A percentile compares a stretch with the other conserved stretches of the same genome.
phyloP scores from a whole-genome alignment of 2,329 filamentous ascomycete genomes.

The Truncatella angustata region DNA sequence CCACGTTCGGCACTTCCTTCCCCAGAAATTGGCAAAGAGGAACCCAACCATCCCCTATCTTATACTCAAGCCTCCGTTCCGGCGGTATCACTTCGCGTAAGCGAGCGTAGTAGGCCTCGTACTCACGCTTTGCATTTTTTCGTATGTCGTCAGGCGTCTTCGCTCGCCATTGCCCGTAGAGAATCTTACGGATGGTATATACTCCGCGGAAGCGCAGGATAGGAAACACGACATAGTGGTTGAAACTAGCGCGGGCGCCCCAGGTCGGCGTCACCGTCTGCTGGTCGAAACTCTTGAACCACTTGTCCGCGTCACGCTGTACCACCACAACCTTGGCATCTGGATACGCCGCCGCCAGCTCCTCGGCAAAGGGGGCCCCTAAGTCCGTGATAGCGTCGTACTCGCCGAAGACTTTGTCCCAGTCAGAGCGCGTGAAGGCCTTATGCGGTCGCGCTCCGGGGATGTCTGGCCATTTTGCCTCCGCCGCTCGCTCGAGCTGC shows the following conservation, averaged over 20 bases:
- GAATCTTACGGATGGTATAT: slow-evolving; percentile 67
- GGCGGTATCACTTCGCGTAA: slow-evolving; percentile 26
- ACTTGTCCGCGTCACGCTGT: slow-evolving; percentile 63
- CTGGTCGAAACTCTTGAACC: slow-evolving; percentile 29
- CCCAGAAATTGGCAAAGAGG: slow-evolving; percentile 26
- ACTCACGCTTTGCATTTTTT: slow-evolving; percentile 62
- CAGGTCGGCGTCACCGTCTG: background rate
- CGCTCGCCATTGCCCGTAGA: slow-evolving; percentile 67
- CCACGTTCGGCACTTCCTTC: slow-evolving; percentile 17
- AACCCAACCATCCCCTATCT: slow-evolving; percentile 23
- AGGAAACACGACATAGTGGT: slow-evolving; percentile 23
- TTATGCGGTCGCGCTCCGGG: slow-evolving; percentile 28
- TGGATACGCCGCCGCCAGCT: slow-evolving; percentile 70
- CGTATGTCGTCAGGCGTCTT: slow-evolving; percentile 53
- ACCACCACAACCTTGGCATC: slow-evolving; percentile 71
- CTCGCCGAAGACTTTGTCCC: slow-evolving; percentile 66
- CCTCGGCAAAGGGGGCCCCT: slow-evolving; percentile 66
- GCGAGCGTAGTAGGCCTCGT: slow-evolving; percentile 35
- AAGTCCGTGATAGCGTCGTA: slow-evolving; percentile 68
- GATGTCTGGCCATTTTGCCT: background rate
- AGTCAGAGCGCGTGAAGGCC: slow-evolving; percentile 62
- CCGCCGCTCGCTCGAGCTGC: background rate
- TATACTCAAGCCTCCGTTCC: slow-evolving; percentile 27
- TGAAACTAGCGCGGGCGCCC: background rate
- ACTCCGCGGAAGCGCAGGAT: slow-evolving; percentile 67